These are phyloP conservation scores for Sphaerulina vaccinii DNA, from an alignment of 2,329 filamentous ascomycete species.

Conservation along the genomic window DNA sequence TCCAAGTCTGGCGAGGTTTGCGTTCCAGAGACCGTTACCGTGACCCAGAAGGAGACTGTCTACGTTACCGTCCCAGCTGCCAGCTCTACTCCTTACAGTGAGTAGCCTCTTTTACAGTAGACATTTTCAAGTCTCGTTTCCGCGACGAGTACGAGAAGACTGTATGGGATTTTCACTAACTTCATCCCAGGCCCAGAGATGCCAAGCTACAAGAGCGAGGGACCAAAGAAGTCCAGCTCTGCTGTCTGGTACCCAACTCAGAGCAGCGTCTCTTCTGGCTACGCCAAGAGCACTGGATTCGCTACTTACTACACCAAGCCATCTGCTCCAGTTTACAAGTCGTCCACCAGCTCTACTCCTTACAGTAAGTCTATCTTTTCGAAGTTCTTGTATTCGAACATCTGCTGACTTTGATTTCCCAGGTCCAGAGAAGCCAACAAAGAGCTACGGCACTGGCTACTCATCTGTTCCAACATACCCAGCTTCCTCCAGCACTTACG, in stretches of 20 bases:
- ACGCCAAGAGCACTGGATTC: constrained; percentile 18
- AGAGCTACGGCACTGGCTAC: background rate
- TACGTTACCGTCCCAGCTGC: constrained; percentile 29
- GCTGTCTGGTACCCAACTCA: constrained; percentile 25
- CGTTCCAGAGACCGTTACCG: constrained; percentile 35
- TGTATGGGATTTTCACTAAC: too few relatives aligned
- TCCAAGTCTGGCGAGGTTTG: constrained; percentile 20
- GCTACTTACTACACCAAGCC: constrained; percentile 20
- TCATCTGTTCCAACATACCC: background rate
- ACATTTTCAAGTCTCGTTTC: too few relatives aligned
- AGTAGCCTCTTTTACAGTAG: too few relatives aligned
- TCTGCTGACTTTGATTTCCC: too few relatives aligned
- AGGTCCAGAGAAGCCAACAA: background rate
- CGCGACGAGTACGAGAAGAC: too few relatives aligned
- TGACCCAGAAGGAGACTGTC: constrained; percentile 37
- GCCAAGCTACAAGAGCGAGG: constrained; percentile 17
- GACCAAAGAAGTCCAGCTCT: constrained; percentile 20
- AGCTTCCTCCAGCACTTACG: background rate
- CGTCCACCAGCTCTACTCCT: constrained; percentile 4
- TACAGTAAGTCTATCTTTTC: too few relatives aligned
- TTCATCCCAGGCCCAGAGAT: too few relatives aligned
- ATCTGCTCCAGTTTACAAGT: constrained; percentile 1
- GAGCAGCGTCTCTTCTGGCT: constrained; percentile 10
- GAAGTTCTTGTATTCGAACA: too few relatives aligned
- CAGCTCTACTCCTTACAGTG: too few relatives aligned